Conservation (phyloP, 225 moss, liverwort and hornwort genomes). For the Antitrichia curtipendula region DNA sequence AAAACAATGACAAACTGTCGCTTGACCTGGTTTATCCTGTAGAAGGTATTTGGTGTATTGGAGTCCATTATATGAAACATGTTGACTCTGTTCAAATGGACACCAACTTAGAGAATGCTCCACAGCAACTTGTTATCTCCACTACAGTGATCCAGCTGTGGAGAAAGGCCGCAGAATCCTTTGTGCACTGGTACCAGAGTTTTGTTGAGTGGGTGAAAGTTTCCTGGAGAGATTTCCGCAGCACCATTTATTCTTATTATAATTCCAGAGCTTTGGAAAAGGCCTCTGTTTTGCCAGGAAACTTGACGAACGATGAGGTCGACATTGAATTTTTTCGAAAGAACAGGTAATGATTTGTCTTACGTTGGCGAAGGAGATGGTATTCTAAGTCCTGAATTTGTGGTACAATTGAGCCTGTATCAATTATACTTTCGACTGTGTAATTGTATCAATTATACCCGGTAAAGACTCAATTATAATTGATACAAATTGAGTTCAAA, state of each 20-base stretch:
- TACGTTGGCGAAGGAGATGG: neutral
- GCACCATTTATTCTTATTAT: neutral
- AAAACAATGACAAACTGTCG: neutral
- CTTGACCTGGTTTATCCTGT: constrained; percentile 57
- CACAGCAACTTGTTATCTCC: neutral
- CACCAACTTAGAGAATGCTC: neutral
- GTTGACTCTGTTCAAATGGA: neutral
- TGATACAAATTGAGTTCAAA: neutral
- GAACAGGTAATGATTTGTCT: neutral
- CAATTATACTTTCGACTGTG: neutral
- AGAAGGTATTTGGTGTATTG: constrained; percentile 75
- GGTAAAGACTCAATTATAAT: neutral
- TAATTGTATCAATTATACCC: neutral
- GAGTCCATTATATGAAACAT: constrained; percentile 5
- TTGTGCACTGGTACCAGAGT: neutral
- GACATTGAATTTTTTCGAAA: neutral
- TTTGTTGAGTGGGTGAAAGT: neutral
- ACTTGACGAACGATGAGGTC: neutral
- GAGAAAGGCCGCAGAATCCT: neutral
- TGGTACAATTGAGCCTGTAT: neutral
- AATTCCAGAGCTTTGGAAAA: neutral
- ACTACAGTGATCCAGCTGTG: neutral
- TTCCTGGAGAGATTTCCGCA: neutral
- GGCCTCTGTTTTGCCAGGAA: neutral
- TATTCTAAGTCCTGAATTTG: neutral